Percentiles rank a stretch among this genome's conserved stretches.
These are phyloP conservation scores for Clitopilus hobsonii DNA, from an alignment of 768 basidiomycete species.

Conservation along the genomic window DNA sequence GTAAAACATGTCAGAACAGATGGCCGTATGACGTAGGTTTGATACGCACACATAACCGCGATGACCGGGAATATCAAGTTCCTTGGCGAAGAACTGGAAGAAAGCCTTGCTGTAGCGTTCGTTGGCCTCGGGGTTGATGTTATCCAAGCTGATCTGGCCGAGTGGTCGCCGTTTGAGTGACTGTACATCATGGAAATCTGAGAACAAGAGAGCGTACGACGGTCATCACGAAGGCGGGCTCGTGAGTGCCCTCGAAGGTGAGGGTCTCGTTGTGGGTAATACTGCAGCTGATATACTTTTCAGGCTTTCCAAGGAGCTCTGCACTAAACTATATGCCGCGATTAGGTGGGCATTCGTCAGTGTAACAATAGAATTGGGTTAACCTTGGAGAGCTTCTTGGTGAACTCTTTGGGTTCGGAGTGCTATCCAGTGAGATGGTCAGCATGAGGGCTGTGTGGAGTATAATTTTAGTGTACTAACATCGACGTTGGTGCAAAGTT, in stretches of 20 bases:
- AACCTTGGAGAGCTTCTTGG: conserved; percentile 57
- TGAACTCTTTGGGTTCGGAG: conserved; percentile 34
- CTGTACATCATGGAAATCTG: not conserved
- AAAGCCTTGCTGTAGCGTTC: conserved; percentile 52
- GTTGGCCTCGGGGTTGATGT: conserved; percentile 42
- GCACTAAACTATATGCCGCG: conserved; percentile 41
- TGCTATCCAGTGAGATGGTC: too few species aligned
- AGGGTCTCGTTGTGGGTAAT: conserved; percentile 56
- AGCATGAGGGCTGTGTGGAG: not conserved
- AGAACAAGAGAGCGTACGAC: conserved; percentile 38
- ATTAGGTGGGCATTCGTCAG: not conserved
- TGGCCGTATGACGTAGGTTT: not conserved
- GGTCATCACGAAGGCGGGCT: conserved; percentile 57
- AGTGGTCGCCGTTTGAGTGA: too few species aligned
- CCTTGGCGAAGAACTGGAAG: conserved; percentile 48
- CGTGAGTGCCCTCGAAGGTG: conserved; percentile 57
- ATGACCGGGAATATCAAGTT: conserved; percentile 43
- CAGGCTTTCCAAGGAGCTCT: conserved; percentile 48
- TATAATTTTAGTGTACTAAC: conserved; percentile 14
- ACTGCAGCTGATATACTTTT: conserved; percentile 47
- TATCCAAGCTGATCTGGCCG: conserved; percentile 51
- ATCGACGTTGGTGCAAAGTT: conserved; percentile 40
- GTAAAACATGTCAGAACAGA: not conserved
- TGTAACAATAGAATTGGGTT: not conserved
- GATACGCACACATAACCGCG: conserved; percentile 56